These are phyloP conservation scores for Trichosporon ovoides DNA, from an alignment of 1,284 basidiomycete species.

Conservation along the genomic window DNA sequence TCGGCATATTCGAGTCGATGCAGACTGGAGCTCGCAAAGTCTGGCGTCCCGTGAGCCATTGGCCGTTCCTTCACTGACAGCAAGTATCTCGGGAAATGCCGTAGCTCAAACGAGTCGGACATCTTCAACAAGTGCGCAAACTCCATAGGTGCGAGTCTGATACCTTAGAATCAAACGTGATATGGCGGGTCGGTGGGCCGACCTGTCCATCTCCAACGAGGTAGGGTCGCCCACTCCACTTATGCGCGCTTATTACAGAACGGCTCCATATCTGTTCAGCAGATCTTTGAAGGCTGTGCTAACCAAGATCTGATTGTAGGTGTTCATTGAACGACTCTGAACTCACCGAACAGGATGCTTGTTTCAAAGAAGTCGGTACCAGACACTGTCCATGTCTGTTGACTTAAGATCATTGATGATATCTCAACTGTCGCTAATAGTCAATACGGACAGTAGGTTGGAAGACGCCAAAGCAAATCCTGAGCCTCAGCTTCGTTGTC, in stretches of 20 bases:
- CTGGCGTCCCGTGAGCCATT: constrained; percentile 36
- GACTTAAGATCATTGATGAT: constrained; percentile 31
- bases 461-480: no score
- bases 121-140: constrained; percentile 34
- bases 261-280: constrained; percentile 44
- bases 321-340: background rate
- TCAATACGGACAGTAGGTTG: constrained; percentile 42
- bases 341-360: constrained; percentile 31
- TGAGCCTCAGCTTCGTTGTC: constrained; percentile 34
- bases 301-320: constrained; percentile 36
- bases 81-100: constrained; percentile 43
- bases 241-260: constrained; percentile 24
- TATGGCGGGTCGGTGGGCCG: constrained; percentile 37
- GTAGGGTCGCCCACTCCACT: no score
- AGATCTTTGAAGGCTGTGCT: constrained; percentile 44
- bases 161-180: constrained; percentile 33
- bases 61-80: background rate
- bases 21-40: constrained; percentile 40
- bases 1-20: constrained; percentile 41
- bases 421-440: constrained; percentile 41
- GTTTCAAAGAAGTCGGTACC: constrained; percentile 34
- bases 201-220: constrained; percentile 39
- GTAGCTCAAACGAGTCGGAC: constrained; percentile 23
- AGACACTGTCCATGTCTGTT: background rate
- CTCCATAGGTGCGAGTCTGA: background rate